A percentile compares a stretch with the other conserved stretches of the same genome.
Conservation (phyloP, 2,329 filamentous ascomycete genomes). For the Nannizziopsis arthrosporioides region DNA sequence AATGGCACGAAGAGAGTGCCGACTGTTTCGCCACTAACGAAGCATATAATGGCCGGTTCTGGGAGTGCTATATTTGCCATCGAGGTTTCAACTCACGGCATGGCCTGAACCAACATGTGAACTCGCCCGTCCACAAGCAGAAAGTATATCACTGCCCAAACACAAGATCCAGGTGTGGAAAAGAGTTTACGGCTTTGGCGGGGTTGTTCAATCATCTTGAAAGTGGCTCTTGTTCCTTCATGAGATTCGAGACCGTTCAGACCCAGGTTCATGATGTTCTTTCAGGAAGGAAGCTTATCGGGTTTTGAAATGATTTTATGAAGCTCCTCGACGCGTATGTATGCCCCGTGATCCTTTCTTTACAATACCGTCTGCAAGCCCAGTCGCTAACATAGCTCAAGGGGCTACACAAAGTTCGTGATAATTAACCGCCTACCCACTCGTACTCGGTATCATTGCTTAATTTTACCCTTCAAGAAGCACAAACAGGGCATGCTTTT, state of each 20-base stretch:
- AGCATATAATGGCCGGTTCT: slow-evolving; percentile 39
- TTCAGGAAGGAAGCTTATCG: slow-evolving; percentile 13
- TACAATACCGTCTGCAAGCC: too few relatives aligned
- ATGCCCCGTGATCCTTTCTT: too few relatives aligned
- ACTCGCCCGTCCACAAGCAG: slow-evolving; percentile 33
- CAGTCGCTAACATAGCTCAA: too few relatives aligned
- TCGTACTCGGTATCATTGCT: too few relatives aligned
- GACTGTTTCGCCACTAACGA: slow-evolving; percentile 30
- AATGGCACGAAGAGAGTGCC: slow-evolving; percentile 29
- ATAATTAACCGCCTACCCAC: too few relatives aligned
- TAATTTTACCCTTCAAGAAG: too few relatives aligned
- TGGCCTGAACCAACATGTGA: too few relatives aligned
- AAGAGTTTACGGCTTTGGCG: slow-evolving; percentile 32
- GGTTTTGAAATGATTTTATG: too few relatives aligned
- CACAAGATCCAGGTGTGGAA: slow-evolving; percentile 20
- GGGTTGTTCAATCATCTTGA: slow-evolving; percentile 37
- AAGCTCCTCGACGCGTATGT: too few relatives aligned
- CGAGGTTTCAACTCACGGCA: slow-evolving; percentile 29
- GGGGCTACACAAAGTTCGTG: too few relatives aligned
- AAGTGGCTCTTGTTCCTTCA: slow-evolving; percentile 33
- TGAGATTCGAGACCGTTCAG: slow-evolving; percentile 34
- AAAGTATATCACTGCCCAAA: slow-evolving; percentile 38
- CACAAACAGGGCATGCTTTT: too few relatives aligned
- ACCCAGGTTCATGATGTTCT: slow-evolving; percentile 14
- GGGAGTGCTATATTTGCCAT: slow-evolving; percentile 46